Evolutionary conservation across 768 basidiomycete species (phyloP).

Genomic region (Psilocybe tampanensis): DNA sequence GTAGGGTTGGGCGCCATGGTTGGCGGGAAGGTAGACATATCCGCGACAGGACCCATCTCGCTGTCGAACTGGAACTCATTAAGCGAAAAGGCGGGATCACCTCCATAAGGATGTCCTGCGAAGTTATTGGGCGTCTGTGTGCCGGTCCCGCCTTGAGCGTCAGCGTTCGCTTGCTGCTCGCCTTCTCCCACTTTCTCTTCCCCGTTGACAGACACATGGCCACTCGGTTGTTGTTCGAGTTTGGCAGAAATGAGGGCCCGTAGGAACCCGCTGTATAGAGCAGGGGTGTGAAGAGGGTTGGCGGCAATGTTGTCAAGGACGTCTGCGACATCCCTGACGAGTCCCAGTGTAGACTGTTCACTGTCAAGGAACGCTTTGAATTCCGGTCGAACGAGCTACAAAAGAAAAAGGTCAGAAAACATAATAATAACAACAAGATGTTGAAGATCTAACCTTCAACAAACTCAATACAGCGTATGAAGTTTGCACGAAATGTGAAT

Average conservation of each 20-base stretch:
- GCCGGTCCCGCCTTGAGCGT: neutral
- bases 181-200: constrained; percentile 19
- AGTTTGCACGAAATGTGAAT: constrained; percentile 88
- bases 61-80: too few relatives aligned
- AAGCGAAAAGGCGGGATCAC: too few relatives aligned
- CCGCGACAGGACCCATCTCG: too few relatives aligned
- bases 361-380: constrained; percentile 77
- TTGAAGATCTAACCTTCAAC: constrained; percentile 67
- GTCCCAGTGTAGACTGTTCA: constrained; percentile 67
- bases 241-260: constrained; percentile 72
- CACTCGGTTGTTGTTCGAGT: constrained; percentile 24
- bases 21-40: too few relatives aligned
- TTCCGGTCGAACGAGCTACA: constrained; percentile 79
- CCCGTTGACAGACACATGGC: constrained; percentile 9
- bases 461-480: constrained; percentile 94
- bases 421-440: neutral
- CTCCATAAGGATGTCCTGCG: too few relatives aligned
- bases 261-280: constrained; percentile 84
- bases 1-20: too few relatives aligned
- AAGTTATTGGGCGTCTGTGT: neutral
- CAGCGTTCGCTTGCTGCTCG: constrained; percentile 1
- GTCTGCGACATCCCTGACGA: constrained; percentile 82
- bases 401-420: constrained; percentile 7
- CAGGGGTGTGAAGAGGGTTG: constrained; percentile 84
- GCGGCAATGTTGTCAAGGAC: constrained; percentile 77